Base-by-base conservation (phyloP, 108 stramenopile species). In the Pseudonitzschia multiseries region DNA sequence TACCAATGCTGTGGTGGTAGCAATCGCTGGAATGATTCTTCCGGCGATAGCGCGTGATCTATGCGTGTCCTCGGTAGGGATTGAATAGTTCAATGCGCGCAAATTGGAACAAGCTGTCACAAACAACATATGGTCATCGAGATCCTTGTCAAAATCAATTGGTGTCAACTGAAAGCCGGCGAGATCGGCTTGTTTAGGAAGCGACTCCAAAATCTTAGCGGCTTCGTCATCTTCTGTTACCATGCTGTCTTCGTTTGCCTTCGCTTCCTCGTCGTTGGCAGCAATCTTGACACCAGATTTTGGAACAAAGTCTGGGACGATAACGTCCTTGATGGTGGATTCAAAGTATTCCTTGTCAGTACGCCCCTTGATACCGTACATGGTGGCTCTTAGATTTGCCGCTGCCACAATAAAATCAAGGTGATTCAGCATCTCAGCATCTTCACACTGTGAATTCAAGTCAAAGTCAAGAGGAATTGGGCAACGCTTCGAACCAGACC, bases 11-110 rank as follows among this genome's bases (percentile, higher is more conserved):
- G 99, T 99, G 21, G 97, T 99, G 21, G 99, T 99, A 50, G 99
- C 97, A 81, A 99, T 99, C 29, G 99, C 99, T 17, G 99, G 99
- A 71, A 98, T 99, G 79, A 99, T 99, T 68, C 95, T 94, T 50
- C 99, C 99, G 13, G 99, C 99, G 81, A 99, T 98, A n/a, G 92
- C 94, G 64, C 97, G 87, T 12, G 96, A 95, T 21, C 95, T 91
- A 84, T 99, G 97, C 43, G 96, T 91, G 78, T 98, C 99, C 68
- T 97, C 97, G 33, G 97, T 97, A 20, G 97, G 97, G 65, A 99
- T 99, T 14, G 82, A 79, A 82, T 99, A 99, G 81, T 97, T 97
- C 71, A 96, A 80, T 9, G 98, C 97, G 26, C 99, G 96, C 14
- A 98, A 74, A 79, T 98, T 99, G 48, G 93, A 93, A 50, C 96